A percentile compares a stretch with the other conserved stretches of the same genome.
Evolutionary conservation across 73 alveolate genomes (phyloP).

Genomic region (Paramecium pentaurelia): DNA sequence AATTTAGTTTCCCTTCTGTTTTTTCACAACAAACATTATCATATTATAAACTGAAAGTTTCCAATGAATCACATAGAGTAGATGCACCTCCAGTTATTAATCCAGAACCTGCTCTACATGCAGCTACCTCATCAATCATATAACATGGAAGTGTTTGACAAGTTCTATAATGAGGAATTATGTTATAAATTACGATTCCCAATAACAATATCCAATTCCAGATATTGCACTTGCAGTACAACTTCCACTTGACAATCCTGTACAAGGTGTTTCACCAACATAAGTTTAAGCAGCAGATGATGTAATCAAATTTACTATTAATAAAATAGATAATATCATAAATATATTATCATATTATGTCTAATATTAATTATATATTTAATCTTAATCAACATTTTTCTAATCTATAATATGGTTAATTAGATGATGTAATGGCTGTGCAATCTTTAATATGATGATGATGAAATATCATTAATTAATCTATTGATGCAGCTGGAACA

Average conservation of each 20-base stretch:
- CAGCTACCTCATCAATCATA: slow-evolving; percentile 6
- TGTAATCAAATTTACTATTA: background rate
- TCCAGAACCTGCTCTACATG: background rate
- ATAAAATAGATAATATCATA: background rate
- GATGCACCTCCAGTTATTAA: background rate
- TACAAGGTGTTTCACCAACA: background rate
- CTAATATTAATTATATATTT: background rate
- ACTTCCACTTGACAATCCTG: background rate
- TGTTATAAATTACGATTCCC: background rate
- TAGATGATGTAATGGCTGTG: background rate
- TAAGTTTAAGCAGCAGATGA: background rate
- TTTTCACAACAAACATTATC: slow-evolving; percentile 31
- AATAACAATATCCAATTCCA: slow-evolving; percentile 39
- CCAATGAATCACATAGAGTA: background rate
- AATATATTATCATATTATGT: background rate
- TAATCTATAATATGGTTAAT: background rate
- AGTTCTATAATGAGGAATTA: background rate
- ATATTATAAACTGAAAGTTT: slow-evolving; percentile 12
- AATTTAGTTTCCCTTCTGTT: slow-evolving; percentile 8
- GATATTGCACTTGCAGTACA: background rate
- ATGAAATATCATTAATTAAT: background rate
- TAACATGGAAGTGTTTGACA: background rate
- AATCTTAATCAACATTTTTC: background rate
- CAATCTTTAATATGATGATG: background rate
- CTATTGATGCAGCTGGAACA: background rate